Evolutionary conservation across 2,329 filamentous ascomycete genomes (phyloP).

Genomic region (Ophiostoma montium): DNA sequence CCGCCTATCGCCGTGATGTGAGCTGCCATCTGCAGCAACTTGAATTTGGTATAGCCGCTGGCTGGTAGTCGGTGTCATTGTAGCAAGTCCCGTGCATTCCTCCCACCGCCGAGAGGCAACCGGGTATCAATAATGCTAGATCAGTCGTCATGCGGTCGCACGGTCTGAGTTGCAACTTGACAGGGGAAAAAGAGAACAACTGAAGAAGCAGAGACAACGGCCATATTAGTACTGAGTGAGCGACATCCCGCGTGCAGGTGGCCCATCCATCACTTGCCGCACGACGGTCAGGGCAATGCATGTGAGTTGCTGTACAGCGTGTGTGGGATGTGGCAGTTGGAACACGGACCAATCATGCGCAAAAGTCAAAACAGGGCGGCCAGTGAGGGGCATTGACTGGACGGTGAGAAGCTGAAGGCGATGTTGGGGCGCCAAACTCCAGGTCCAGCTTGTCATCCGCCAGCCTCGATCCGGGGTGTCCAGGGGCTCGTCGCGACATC

Average conservation of each 20-base stretch:
- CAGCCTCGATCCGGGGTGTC: neutral
- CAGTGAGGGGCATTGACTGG: neutral
- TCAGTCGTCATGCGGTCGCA: neutral
- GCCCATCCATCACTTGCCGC: too few species aligned
- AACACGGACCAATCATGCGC: too few species aligned
- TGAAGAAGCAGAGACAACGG: neutral
- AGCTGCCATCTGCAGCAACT: neutral
- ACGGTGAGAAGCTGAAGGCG: too few species aligned
- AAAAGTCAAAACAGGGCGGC: neutral
- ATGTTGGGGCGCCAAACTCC: too few species aligned
- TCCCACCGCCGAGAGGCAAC: neutral
- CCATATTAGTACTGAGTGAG: too few species aligned
- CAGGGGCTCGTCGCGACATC: too few species aligned
- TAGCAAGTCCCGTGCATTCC: neutral
- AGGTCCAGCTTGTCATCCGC: too few species aligned
- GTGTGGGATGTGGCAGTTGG: too few species aligned
- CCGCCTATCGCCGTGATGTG: too few species aligned
- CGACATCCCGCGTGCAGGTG: too few species aligned
- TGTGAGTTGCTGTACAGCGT: conserved; percentile 4
- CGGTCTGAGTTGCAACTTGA: neutral
- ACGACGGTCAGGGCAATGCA: too few species aligned
- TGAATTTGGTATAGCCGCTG: neutral
- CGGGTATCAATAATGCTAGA: neutral
- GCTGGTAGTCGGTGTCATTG: neutral
- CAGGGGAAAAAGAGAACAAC: neutral